phyloP scores from a whole-genome alignment of 2,329 filamentous ascomycete genomes.

The Epichloe coenophiala region DNA sequence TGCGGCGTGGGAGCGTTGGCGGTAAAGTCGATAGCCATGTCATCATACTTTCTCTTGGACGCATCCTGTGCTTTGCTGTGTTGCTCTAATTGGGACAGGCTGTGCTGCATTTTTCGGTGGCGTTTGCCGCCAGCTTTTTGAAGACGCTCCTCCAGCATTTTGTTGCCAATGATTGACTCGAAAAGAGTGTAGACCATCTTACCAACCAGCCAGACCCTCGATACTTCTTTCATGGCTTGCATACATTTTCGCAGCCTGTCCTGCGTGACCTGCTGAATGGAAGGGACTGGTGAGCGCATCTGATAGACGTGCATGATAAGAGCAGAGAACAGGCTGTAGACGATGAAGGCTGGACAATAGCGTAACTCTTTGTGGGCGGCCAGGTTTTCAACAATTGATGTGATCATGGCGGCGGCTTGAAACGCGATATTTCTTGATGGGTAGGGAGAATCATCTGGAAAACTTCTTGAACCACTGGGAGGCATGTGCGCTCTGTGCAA shows the following conservation, averaged over 20 bases:
- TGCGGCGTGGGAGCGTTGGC: slow-evolving; percentile 78
- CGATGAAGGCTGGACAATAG: slow-evolving; percentile 88
- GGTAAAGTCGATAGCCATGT: slow-evolving; percentile 80
- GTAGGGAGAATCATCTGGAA: slow-evolving; percentile 68
- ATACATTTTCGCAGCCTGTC: slow-evolving; percentile 79
- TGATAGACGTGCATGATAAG: slow-evolving; percentile 99
- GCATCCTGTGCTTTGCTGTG: slow-evolving; percentile 31
- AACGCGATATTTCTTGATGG: slow-evolving; percentile 94
- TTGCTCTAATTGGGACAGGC: slow-evolving; percentile 24
- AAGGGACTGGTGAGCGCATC: slow-evolving; percentile 88
- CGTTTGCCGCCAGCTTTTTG: slow-evolving; percentile 76
- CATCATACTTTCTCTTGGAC: slow-evolving; percentile 84
- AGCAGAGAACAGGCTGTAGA: slow-evolving; percentile 93
- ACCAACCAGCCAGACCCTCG: slow-evolving; percentile 90
- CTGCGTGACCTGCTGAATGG: slow-evolving; percentile 79
- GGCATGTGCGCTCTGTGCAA: slow-evolving; percentile 95
- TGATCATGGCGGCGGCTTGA: slow-evolving; percentile 93
- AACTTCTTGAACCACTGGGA: slow-evolving; percentile 50
- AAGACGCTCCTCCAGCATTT: slow-evolving; percentile 75
- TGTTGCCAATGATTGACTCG: slow-evolving; percentile 92
- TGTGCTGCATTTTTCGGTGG: slow-evolving; percentile 52
- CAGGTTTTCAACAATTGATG: slow-evolving; percentile 86
- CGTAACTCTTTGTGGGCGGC: slow-evolving; percentile 69
- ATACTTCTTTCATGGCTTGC: slow-evolving; percentile 84
- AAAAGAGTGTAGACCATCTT: slow-evolving; percentile 98